Base-by-base conservation (phyloP, 768 basidiomycete species). In the Auriscalpium vulgare region DNA sequence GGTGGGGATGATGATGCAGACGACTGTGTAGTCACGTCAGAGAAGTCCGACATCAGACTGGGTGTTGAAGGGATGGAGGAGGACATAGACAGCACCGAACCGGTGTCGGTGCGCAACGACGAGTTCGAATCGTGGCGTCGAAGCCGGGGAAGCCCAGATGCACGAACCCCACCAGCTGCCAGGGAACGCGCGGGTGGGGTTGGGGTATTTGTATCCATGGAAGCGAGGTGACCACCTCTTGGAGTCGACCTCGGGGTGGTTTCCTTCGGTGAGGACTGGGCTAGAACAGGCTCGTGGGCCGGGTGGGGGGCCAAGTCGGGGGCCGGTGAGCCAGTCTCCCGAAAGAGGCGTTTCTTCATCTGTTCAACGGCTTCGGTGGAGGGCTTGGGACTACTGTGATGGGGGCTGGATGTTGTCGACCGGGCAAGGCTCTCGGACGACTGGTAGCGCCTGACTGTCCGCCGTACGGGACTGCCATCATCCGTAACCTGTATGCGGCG, bases 341-440 rank as follows among this genome's bases (percentile, higher is more conserved):
- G 66, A 52, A 82, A 66, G 60, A 84, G 78, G 43, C 82, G 72
- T 61, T 69, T 74, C 68, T 84, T 87, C 80, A 85, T 82, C 62
- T 83, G 79, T 65, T 84, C 78, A 47, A 84, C 72, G 2, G 81
- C 80, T 21, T 81, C 79, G 29, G 70, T 64, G 7, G 77, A 76
- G 8, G 76, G 72, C 62, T 56, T 65, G n/a, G 62, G 56, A 17
- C 29, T 50, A 44, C 40, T 53, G 38, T 29, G n/a, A 13, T 17
- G 3, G 17, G 17, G 3, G 4, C 1, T 43, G 4, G 40, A 17
- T 19, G 35, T 17, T 34, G 23, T 9, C 9, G 44, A 36, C 19
- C 34, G 19, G 34, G 16, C 10, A 37, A 29, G 11, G 34, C 17
- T 8, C 16, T 23, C 14, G 50, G 37, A 10, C 23, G 52, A 19